Evolutionary conservation across 2,329 filamentous ascomycete genomes (phyloP).

Genomic region (Fusarium sp.): DNA sequence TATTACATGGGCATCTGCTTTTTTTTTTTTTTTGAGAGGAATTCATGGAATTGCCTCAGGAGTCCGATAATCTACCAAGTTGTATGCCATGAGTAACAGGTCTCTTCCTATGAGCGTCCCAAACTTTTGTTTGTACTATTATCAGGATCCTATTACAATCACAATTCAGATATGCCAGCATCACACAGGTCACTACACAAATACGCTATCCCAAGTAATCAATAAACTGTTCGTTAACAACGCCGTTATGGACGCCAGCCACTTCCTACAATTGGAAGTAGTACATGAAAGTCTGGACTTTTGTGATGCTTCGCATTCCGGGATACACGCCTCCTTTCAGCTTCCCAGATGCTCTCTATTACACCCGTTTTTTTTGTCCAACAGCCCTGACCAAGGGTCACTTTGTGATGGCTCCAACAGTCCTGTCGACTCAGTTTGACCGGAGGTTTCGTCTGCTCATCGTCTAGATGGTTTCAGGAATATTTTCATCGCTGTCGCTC

Average conservation of each 20-base stretch:
- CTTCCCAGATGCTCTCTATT: constrained; percentile 45
- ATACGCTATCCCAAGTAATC: constrained; percentile 16
- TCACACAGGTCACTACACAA: background rate
- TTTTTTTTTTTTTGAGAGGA: too few species aligned
- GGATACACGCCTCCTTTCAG: constrained; percentile 40
- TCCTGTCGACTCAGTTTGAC: constrained; percentile 37
- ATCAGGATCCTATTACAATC: too few species aligned
- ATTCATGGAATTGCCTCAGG: too few species aligned
- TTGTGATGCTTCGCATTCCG: constrained; percentile 46
- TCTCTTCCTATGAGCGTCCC: too few species aligned
- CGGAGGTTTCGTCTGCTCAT: constrained; percentile 34
- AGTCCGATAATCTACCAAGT: too few species aligned
- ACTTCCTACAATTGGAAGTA: constrained; percentile 47
- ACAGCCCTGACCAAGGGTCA: constrained; percentile 36
- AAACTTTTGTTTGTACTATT: too few species aligned
- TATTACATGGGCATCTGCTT: too few species aligned
- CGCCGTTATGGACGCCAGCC: constrained; percentile 49
- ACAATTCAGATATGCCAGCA: background rate
- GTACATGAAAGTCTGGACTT: constrained; percentile 50
- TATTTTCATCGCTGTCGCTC: constrained; percentile 93
- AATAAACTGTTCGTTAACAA: constrained; percentile 47
- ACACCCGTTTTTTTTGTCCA: constrained; percentile 47
- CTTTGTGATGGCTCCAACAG: constrained; percentile 33
- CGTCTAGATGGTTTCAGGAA: constrained; percentile 57
- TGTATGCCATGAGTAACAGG: too few species aligned